These are phyloP conservation scores for Ophiostoma himal-ulmi DNA, from an alignment of 2,329 filamentous ascomycete species.

Conservation along the genomic window DNA sequence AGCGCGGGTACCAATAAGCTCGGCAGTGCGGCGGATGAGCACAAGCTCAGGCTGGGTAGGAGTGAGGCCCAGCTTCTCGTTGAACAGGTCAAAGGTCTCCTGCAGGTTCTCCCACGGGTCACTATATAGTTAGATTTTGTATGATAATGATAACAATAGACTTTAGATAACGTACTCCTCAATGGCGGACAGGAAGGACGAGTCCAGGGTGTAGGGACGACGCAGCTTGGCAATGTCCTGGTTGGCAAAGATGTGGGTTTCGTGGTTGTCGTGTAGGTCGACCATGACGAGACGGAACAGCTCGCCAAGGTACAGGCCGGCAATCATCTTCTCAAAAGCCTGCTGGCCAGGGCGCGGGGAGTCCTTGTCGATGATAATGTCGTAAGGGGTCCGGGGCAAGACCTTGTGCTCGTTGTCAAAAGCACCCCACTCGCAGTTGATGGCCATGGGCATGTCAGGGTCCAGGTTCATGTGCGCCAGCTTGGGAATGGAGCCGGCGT, in stretches of 20 bases:
- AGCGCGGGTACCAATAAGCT: constrained; percentile 90
- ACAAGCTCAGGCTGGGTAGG: constrained; percentile 76
- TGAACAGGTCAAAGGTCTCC: constrained; percentile 79
- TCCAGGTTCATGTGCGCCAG: constrained; percentile 86
- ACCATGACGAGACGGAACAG: constrained; percentile 85
- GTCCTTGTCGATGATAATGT: constrained; percentile 80
- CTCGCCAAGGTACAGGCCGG: constrained; percentile 88
- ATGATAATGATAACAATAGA: not conserved
- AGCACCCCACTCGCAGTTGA: constrained; percentile 97
- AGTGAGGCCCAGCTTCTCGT: constrained; percentile 64
- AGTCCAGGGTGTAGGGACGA: constrained; percentile 83
- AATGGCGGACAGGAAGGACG: constrained; percentile 86
- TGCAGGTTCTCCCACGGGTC: constrained; percentile 94
- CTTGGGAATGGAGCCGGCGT: constrained; percentile 86
- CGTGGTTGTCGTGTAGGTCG: constrained; percentile 74
- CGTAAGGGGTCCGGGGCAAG: constrained; percentile 78
- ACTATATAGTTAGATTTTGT: constrained; percentile 37
- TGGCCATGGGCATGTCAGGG: constrained; percentile 77
- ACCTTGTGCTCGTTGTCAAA: constrained; percentile 93
- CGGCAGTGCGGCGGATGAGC: constrained; percentile 79
- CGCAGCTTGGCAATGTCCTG: constrained; percentile 77
- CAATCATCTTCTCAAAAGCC: constrained; percentile 97
- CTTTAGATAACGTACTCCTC: constrained; percentile 61
- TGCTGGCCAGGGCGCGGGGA: constrained; percentile 92
- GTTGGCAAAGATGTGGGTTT: constrained; percentile 69